Evolutionary conservation across 2,329 filamentous ascomycete species (phyloP), one percentile per base, ranked within the genome.

Genomic region (Hysterium pulicare): DNA sequence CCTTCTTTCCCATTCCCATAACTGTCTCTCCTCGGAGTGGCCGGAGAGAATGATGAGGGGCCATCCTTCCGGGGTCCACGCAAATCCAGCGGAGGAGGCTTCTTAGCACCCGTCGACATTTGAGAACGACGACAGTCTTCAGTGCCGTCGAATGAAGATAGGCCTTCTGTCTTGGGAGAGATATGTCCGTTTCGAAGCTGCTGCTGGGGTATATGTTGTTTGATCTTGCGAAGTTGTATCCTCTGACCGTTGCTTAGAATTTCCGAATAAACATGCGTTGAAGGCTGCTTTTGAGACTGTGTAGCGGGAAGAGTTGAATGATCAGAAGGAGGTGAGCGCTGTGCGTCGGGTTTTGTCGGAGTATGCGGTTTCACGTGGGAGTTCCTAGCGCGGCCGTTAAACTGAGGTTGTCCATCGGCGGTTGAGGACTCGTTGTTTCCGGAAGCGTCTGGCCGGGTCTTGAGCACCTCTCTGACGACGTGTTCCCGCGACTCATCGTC

Each of bases 221-320:
- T 54, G 20, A 66, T 54, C 35, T 45, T 59, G 33, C 34, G 17
- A 9, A 37, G 20, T 19, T 62, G 61, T 33, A 64, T 34, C 22
- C 50, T 53, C 19, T 57, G 55, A 17, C 58, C 61, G 40, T 58
- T 59, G 30, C 47, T 44, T 13, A 53, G 40, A 20, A 53, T 26
- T 43, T 54, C 50, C 10, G 47, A 34, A 16, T 36, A 35, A 19
- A 47, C 39, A 23, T 48, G 45, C 8, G 39, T 19, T n/a, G 45
- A 10, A 39, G 39, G 40, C 35, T 44, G 24, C 33, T 44, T 51
- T 10, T 34, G 42, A 24, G 45, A 35, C n/a, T 37, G 9, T 21
- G 15, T 41, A 2, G 28, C 4, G 8, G 35, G 37, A 20, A 40
- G 36, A 8, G 15, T 13, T 20, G 16, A 16, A 23, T 37, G 19